These are phyloP conservation scores for Fusarium piperis DNA, from an alignment of 2,329 filamentous ascomycete species.

Conservation along the genomic window DNA sequence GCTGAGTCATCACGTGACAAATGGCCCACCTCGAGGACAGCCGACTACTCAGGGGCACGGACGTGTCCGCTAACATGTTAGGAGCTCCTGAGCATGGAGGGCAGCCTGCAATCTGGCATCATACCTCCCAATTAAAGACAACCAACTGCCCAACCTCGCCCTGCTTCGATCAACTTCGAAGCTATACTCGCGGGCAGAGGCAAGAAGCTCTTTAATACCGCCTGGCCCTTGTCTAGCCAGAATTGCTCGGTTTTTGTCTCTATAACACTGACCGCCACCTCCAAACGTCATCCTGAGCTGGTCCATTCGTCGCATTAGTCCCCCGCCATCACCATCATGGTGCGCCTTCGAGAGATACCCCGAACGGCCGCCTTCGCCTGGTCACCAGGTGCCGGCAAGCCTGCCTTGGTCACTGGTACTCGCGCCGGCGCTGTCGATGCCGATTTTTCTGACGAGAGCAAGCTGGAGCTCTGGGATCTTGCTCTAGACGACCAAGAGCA, in stretches of 20 bases:
- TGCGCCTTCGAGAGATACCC: constrained; percentile 94
- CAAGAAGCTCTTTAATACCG: constrained; percentile 33
- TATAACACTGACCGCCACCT: constrained; percentile 25
- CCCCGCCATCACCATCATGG: constrained; percentile 70
- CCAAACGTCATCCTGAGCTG: constrained; percentile 33
- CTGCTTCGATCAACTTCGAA: constrained; percentile 37
- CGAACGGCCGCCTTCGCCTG: constrained; percentile 97
- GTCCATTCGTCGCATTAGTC: constrained; percentile 38
- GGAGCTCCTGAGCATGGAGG: constrained; percentile 45
- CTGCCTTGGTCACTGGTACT: constrained; percentile 91
- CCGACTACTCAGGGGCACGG: constrained; percentile 41
- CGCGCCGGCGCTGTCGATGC: constrained; percentile 94
- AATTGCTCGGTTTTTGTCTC: constrained; percentile 30
- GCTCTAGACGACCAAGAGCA: constrained; percentile 80
- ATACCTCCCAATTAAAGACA: constrained; percentile 46
- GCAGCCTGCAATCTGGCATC: constrained; percentile 59
- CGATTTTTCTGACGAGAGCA: constrained; percentile 97
- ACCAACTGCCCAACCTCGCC: constrained; percentile 37
- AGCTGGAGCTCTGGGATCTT: constrained; percentile 96
- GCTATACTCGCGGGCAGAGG: constrained; percentile 46
- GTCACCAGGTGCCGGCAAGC: constrained; percentile 82
- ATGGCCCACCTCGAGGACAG: constrained; percentile 25
- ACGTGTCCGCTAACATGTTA: constrained; percentile 30
- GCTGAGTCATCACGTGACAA: constrained; percentile 42
- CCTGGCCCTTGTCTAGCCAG: constrained; percentile 32